Percentiles rank a stretch among this genome's conserved stretches.
Evolutionary conservation across 176 grass and related monocot genomes (phyloP).

Genomic region (Raddia guianensis): DNA sequence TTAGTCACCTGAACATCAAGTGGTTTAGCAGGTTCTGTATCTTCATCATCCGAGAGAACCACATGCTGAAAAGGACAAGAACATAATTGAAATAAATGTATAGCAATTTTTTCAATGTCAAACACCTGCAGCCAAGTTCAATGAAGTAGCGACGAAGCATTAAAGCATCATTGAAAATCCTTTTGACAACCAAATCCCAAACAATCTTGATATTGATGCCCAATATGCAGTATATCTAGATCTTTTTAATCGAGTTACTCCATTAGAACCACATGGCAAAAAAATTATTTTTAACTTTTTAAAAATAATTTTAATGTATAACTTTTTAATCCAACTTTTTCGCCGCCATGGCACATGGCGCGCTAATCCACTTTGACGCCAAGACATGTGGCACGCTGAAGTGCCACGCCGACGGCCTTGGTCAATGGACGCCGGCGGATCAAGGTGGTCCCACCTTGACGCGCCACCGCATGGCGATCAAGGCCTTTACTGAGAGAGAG

Average conservation of each 20-base stretch:
- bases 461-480: no score
- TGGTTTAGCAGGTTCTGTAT: conserved; percentile 35
- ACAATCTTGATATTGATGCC: neutral
- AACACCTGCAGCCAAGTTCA: conserved; percentile 13
- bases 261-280: neutral
- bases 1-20: conserved; percentile 35
- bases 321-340: no score
- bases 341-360: no score
- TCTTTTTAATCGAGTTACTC: neutral
- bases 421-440: no score
- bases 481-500: no score
- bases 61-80: conserved; percentile 44
- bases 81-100: neutral
- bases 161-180: neutral
- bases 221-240: conserved; percentile 3
- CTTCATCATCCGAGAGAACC: conserved; percentile 62
- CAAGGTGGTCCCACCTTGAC: no score
- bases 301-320: no score
- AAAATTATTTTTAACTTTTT: no score
- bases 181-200: conserved; percentile 16
- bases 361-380: no score
- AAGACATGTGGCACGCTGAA: no score
- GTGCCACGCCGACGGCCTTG: no score
- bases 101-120: neutral
- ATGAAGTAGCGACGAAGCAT: neutral